Percentiles rank a stretch among this genome's conserved stretches.
Evolutionary conservation across 768 basidiomycete genomes (phyloP).

Genomic region (Phaffia tasmanica): DNA sequence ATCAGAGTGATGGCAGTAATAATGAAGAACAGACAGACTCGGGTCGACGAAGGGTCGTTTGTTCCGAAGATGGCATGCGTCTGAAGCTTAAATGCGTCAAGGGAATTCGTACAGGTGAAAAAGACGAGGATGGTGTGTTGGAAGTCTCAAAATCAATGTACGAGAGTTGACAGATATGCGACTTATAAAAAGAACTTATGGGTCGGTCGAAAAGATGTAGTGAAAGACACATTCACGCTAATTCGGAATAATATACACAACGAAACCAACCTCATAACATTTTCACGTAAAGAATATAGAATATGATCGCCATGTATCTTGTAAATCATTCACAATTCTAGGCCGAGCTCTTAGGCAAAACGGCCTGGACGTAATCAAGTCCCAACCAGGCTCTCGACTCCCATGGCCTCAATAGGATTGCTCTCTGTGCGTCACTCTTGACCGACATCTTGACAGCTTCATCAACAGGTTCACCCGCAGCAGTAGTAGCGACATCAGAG

Average conservation of each 20-base stretch:
- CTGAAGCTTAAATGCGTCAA: not conserved
- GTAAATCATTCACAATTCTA: too few species aligned
- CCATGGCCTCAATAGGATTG: slow-evolving; percentile 32
- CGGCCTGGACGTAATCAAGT: slow-evolving; percentile 1
- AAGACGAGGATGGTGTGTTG: not conserved
- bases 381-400: slow-evolving; percentile 27
- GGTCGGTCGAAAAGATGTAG: too few species aligned
- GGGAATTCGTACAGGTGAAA: not conserved
- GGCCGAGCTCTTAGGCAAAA: too few species aligned
- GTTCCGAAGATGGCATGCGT: slow-evolving; percentile 16
- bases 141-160: not conserved
- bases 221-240: too few species aligned
- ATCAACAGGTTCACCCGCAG: slow-evolving; percentile 15
- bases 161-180: too few species aligned
- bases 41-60: not conserved
- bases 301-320: too few species aligned
- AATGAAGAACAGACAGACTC: not conserved
- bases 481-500: slow-evolving; percentile 23
- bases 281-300: too few species aligned
- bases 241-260: too few species aligned
- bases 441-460: slow-evolving; percentile 14
- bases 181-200: too few species aligned
- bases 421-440: slow-evolving; percentile 28
- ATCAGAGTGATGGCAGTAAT: too few species aligned
- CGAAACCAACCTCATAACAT: too few species aligned